Evolutionary conservation across 805 yeast species (phyloP).

Genomic region (Saccharomyces kudriavzevii): DNA sequence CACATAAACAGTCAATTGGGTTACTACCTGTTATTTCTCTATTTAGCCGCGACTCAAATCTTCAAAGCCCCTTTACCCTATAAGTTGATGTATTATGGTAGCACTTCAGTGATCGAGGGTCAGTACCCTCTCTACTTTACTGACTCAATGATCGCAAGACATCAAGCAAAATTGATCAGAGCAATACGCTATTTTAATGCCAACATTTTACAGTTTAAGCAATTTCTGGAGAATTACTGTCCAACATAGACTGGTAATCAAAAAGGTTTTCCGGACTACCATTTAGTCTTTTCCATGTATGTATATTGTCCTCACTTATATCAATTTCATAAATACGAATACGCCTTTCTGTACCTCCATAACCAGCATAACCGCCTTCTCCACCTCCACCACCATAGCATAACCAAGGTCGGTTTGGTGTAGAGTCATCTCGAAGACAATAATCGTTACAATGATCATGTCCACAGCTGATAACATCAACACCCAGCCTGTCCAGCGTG

Average conservation of each 20-base stretch:
- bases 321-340: conserved; percentile 66
- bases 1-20: conserved; percentile 21
- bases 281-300: conserved; percentile 69
- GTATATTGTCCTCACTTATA: conserved; percentile 33
- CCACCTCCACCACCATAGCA: conserved; percentile 94
- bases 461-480: conserved; percentile 71
- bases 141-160: conserved; percentile 10
- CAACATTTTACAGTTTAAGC: conserved; percentile 22
- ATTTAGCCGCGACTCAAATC: conserved; percentile 15
- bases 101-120: conserved; percentile 19
- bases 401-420: conserved; percentile 50
- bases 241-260: conserved; percentile 41
- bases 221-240: conserved; percentile 19
- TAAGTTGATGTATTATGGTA: conserved; percentile 20
- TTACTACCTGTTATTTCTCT: conserved; percentile 20
- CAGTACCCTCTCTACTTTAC: conserved; percentile 17
- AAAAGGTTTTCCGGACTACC: conserved; percentile 39
- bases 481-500: conserved; percentile 55
- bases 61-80: conserved; percentile 19
- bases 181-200: conserved; percentile 19
- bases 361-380: conserved; percentile 94
- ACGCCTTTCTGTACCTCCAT: conserved; percentile 79
- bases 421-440: conserved; percentile 54
- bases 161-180: conserved; percentile 7
- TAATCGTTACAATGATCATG: conserved; percentile 96